These are phyloP conservation scores for Acanthamoeba divionensis DNA, from an alignment of 208 protist genomes.

Conservation along the genomic window DNA sequence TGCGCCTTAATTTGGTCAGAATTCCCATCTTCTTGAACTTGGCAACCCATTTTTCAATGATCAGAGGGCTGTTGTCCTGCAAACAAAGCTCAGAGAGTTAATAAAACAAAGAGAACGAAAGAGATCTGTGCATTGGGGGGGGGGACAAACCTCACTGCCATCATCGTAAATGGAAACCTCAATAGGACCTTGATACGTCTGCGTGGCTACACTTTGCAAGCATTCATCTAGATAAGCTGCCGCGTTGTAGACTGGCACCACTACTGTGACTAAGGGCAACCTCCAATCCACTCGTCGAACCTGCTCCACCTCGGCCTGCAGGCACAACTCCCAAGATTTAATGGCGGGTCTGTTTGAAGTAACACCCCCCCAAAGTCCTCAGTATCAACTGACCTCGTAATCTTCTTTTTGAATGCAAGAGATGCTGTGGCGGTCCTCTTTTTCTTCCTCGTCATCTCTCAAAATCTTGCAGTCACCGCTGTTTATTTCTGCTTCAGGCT, in stretches of 20 bases:
- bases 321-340: no score
- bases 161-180: conserved; percentile 49
- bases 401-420: not conserved
- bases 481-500: not conserved
- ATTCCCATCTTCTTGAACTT: not conserved
- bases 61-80: conserved; percentile 6
- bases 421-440: not conserved
- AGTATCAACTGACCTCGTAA: not conserved
- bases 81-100: not conserved
- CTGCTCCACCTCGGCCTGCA: not conserved
- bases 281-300: not conserved
- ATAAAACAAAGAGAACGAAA: not conserved
- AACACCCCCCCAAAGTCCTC: not conserved
- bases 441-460: not conserved
- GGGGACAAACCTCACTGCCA: not conserved
- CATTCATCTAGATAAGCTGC: conserved; percentile 31
- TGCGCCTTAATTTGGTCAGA: not conserved
- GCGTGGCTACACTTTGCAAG: not conserved
- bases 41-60: conserved; percentile 28
- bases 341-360: not conserved
- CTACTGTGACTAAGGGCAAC: conserved; percentile 10
- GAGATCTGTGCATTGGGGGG: not conserved
- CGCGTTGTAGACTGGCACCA: conserved; percentile 49
- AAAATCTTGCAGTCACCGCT: not conserved
- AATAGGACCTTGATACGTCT: conserved; percentile 35